phyloP scores from a whole-genome alignment of 768 basidiomycete genomes.

The Sutorius australiensis region DNA sequence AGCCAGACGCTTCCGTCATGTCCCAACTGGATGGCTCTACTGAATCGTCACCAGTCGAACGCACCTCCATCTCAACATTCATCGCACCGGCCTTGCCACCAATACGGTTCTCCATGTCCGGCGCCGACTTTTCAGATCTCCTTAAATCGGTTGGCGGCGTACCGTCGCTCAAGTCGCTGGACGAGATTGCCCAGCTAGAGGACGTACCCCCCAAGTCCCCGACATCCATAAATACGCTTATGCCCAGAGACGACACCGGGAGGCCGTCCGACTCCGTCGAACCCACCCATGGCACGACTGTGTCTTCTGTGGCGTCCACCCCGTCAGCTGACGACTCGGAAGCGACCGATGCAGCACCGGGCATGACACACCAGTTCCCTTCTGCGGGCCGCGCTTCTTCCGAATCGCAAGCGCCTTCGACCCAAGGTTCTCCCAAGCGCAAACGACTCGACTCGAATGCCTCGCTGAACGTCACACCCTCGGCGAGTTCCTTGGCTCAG shows the following conservation, averaged over 20 bases:
- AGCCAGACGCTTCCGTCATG: constrained; percentile 13
- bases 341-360: constrained; percentile 13
- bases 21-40: constrained; percentile 40
- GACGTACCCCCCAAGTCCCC: constrained; percentile 29
- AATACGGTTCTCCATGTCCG: constrained; percentile 85
- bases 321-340: constrained; percentile 3
- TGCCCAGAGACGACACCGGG: constrained; percentile 5
- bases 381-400: constrained; percentile 29
- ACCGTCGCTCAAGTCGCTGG: constrained; percentile 44
- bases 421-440: constrained; percentile 8
- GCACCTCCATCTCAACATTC: constrained; percentile 67
- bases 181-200: constrained; percentile 43
- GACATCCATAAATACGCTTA: constrained; percentile 17
- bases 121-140: constrained; percentile 76
- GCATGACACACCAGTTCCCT: constrained; percentile 9
- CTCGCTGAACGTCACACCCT: constrained; percentile 14
- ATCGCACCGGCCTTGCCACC: constrained; percentile 87
- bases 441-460: constrained; percentile 27
- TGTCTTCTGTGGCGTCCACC: background rate
- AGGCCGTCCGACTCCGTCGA: background rate
- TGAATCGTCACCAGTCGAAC: constrained; percentile 64
- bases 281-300: background rate
- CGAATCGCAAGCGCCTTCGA: constrained; percentile 26
- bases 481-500: constrained; percentile 21
- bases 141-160: constrained; percentile 56